These are phyloP conservation scores for Paspalum vaginatum DNA, from an alignment of 176 grass and related monocot species.

Conservation along the genomic window DNA sequence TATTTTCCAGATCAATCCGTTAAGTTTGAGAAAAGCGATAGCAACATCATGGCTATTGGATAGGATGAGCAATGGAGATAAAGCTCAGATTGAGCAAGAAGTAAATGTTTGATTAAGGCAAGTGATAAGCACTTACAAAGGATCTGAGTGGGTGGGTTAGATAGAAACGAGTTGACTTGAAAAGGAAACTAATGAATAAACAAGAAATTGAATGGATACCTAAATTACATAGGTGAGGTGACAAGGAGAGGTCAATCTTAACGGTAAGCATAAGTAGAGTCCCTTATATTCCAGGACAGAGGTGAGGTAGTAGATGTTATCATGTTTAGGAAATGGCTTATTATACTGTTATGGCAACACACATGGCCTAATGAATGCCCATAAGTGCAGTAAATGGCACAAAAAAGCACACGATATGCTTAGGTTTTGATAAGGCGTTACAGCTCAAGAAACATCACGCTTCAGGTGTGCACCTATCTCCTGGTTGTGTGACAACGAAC, in stretches of 20 bases:
- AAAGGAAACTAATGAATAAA: background rate
- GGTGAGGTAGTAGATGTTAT: no score
- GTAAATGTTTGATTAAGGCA: background rate
- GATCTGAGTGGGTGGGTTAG: background rate
- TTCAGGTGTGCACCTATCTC: background rate
- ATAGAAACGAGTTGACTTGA: background rate
- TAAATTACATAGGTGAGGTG: background rate
- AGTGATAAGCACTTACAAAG: background rate
- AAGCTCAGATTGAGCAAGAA: background rate
- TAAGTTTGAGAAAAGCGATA: background rate
- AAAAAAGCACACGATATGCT: background rate
- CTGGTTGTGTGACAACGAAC: background rate
- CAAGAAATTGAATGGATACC: background rate
- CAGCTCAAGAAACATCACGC: background rate
- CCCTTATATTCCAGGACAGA: no score
- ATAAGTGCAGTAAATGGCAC: background rate
- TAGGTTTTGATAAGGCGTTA: background rate
- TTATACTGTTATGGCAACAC: background rate
- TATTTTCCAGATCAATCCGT: background rate
- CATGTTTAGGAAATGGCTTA: background rate
- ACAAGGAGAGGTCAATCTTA: background rate
- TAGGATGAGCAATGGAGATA: background rate
- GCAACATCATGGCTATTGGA: background rate
- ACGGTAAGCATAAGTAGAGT: background rate
- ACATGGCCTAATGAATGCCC: background rate